Evolutionary conservation across 164 flowering plant genomes (phyloP), one percentile per base, ranked within the genome.

Genomic region (Liriodendron chinense): DNA sequence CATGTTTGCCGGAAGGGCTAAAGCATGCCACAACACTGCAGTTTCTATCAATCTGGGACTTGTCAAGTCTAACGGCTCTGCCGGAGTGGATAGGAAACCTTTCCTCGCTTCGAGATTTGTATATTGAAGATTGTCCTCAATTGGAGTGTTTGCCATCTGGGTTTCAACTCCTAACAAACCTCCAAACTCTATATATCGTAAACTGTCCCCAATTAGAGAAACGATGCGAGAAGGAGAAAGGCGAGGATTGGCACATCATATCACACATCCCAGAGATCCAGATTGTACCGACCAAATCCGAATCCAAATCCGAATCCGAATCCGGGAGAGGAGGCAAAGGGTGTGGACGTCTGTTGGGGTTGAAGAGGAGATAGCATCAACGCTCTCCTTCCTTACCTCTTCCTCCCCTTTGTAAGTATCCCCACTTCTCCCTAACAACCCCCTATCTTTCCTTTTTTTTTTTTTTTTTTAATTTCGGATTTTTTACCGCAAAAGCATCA

Each of bases 221-320:
- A 12, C 75, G 49, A 72, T 20, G 65, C 10, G 72, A 72, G 72
- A 72, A 18, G 53, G 61, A 70, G 56, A 48, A 48, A 56, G 78
- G 78, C 1, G 14, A 47, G 7, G 78, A 76, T 50, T 76, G 78
- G 74, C 48, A 48, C 73, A 63, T 63, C 22, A 63, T 70, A 18
- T 21, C 74, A n/a, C 78, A 76, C 48, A 64, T 76, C 65, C 73
- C 78, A 76, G 0, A 25, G 1, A 20, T 75, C n/a, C 21, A 24
- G 9, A 74, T 74, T 66, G 0, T 0, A 4, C 0, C 3, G 3
- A 34, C 43, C 43, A 34, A 34, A 34, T 34, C 43, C 43, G 7
- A 34, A n/a, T n/a, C n/a, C n/a, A n/a, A n/a, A n/a, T n/a, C n/a
- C n/a, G n/a, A n/a, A n/a, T n/a, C n/a, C n/a, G n/a, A n/a, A 34